These are phyloP conservation scores for Apiotrichum sp. DNA, from an alignment of 1,284 basidiomycete species.

Conservation along the genomic window DNA sequence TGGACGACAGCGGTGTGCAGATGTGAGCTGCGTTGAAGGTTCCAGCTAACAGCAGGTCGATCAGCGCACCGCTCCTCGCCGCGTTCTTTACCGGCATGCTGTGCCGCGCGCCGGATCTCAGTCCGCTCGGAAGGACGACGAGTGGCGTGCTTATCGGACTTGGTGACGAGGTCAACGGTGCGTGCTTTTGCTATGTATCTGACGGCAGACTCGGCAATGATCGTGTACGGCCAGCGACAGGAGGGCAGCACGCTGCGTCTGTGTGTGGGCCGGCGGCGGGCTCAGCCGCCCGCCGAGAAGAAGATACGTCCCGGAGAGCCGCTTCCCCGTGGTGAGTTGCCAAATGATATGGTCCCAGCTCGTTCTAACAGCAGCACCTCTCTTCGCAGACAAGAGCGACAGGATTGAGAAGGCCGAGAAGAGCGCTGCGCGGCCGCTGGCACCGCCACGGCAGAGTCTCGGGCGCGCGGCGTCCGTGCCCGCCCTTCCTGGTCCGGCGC, in stretches of 20 bases:
- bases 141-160: slow-evolving; percentile 37
- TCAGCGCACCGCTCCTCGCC: slow-evolving; percentile 29
- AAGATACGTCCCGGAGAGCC: slow-evolving; percentile 46
- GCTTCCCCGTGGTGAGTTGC: slow-evolving; percentile 37
- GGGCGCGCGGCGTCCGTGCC: not conserved
- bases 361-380: slow-evolving; percentile 26
- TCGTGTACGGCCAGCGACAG: slow-evolving; percentile 15
- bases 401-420: too few relatives aligned
- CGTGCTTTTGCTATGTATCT: not conserved
- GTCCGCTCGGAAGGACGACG: slow-evolving; percentile 28
- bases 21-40: slow-evolving; percentile 17
- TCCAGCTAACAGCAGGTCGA: slow-evolving; percentile 17
- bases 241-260: slow-evolving; percentile 17
- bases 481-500: not conserved
- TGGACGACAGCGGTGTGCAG: slow-evolving; percentile 31
- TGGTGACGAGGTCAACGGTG: slow-evolving; percentile 38
- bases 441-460: too few relatives aligned
- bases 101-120: slow-evolving; percentile 26
- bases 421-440: too few relatives aligned
- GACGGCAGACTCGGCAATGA: slow-evolving; percentile 4
- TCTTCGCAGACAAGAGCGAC: slow-evolving; percentile 17
- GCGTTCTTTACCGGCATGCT: slow-evolving; percentile 37
- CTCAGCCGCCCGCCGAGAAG: slow-evolving; percentile 21
- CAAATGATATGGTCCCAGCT: not conserved
- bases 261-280: slow-evolving; percentile 29